A percentile compares a stretch with the other conserved stretches of the same genome.
Conservation (phyloP, 140 eudicot species). For the Flaveria floridana region DNA sequence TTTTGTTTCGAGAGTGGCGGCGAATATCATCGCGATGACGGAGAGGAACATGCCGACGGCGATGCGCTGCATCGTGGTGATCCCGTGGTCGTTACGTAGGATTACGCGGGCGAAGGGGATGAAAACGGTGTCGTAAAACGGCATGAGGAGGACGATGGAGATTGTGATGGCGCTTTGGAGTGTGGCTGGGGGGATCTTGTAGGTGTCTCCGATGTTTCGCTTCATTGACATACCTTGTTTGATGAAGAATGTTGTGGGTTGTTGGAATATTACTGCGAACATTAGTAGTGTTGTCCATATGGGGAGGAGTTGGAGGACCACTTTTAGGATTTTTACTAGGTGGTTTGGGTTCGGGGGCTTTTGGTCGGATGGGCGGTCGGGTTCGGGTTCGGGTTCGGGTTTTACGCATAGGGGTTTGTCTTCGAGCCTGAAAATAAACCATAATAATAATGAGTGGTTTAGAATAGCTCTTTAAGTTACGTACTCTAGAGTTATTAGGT, state of each 20-base stretch:
- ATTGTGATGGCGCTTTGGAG: slow-evolving; percentile 86
- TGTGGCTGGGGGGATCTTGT: slow-evolving; percentile 95
- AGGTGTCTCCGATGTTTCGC: slow-evolving; percentile 64
- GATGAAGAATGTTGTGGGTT: slow-evolving; percentile 85
- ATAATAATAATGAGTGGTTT: background rate
- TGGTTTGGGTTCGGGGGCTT: slow-evolving; percentile 31
- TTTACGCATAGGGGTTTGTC: slow-evolving; percentile 49
- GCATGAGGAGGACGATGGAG: slow-evolving; percentile 83
- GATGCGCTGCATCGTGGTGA: slow-evolving; percentile 77
- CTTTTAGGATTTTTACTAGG: slow-evolving; percentile 48
- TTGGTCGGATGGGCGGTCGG: slow-evolving; percentile 22
- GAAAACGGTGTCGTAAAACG: slow-evolving; percentile 65
- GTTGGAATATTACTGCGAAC: slow-evolving; percentile 97
- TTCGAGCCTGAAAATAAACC: slow-evolving; percentile 46
- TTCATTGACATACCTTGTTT: slow-evolving; percentile 95
- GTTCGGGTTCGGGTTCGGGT: slow-evolving; percentile 24
- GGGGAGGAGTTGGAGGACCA: slow-evolving; percentile 60
- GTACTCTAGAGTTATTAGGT: too few relatives aligned
- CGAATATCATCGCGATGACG: slow-evolving; percentile 81
- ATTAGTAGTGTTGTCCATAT: slow-evolving; percentile 79
- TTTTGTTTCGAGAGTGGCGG: slow-evolving; percentile 66
- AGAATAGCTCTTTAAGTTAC: too few relatives aligned
- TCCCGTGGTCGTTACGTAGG: slow-evolving; percentile 65
- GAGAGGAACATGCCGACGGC: slow-evolving; percentile 89
- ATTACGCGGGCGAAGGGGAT: slow-evolving; percentile 58